Conservation (phyloP, 225 moss, liverwort and hornwort species). For the Neckera pumila region DNA sequence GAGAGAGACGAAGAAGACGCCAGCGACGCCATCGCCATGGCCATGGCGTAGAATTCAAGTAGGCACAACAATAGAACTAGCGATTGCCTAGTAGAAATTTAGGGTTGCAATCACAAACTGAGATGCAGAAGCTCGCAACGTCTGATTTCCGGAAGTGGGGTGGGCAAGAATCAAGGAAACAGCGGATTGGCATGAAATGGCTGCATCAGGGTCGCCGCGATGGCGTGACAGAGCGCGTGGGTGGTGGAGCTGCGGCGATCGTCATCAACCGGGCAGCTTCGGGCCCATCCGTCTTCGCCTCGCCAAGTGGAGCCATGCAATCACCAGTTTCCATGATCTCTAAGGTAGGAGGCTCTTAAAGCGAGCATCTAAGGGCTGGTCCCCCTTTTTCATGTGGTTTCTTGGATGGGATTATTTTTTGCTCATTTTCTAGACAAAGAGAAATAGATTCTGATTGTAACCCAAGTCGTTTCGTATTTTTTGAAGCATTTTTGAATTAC, state of each 20-base stretch:
- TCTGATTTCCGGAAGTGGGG: not conserved
- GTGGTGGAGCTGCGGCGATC: not conserved
- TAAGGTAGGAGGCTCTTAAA: too few relatives aligned
- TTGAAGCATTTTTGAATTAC: too few relatives aligned
- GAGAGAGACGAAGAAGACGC: conserved; percentile 4
- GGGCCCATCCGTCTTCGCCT: not conserved
- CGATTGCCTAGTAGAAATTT: not conserved
- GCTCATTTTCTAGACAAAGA: too few relatives aligned
- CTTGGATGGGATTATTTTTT: too few relatives aligned
- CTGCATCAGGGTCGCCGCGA: not conserved
- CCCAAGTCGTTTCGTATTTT: too few relatives aligned
- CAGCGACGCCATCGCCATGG: conserved; percentile 1
- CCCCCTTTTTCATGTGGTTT: too few relatives aligned
- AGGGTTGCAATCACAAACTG: not conserved
- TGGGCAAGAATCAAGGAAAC: not conserved
- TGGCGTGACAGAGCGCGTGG: not conserved
- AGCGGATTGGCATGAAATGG: not conserved
- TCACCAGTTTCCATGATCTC: too few relatives aligned
- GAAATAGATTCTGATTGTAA: too few relatives aligned
- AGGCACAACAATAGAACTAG: not conserved
- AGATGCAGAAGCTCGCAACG: not conserved
- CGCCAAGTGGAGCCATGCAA: not conserved
- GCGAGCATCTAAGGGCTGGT: too few relatives aligned
- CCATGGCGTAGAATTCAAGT: not conserved
- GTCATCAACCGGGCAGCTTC: not conserved